Evolutionary conservation across 768 basidiomycete genomes (phyloP), one percentile per base, ranked within the genome.

Genomic region (Phlegmacium glaucopus): DNA sequence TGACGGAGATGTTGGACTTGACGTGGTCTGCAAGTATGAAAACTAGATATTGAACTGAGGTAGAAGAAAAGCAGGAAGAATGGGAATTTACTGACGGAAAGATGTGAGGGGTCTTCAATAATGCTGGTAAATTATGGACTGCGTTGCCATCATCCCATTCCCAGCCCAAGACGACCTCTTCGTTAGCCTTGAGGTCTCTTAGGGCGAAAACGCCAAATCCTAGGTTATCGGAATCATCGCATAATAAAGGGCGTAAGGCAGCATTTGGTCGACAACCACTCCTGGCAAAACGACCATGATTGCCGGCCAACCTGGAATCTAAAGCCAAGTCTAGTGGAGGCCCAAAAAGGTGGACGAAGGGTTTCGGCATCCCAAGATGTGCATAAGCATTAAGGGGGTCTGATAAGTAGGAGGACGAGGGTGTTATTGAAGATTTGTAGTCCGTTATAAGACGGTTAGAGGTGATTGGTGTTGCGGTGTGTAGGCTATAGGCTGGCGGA

Each of bases 121-220:
- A 65, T 7, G 82, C 81, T n/a, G 82, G 87, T 1, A 92, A 69
- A 50, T 74, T 70, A 64, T 95, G 94, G 0, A 94, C 79, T 1
- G 85, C 83, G 60, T 91, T 88, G 2, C 82, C 83, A 58, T 98
- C 94, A 56, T 97, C 94, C 94, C 94, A 98, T 62, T 96, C 93
- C 93, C 94, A 97, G 0, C 87, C 88, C 0, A 97, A 67, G 0
- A 94, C 82, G 15, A 97, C 79, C 67, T 97, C 94, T 53, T 94
- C 92, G 40, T 86, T 76, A 28, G 79, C 79, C 45, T 77, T 78
- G 53, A 97, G 74, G 51, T 90, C 87, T 9, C 81, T 67, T 13
- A 84, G 65, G 1, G 94, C 89, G 53, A 93, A 94, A 0, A 96
- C 71, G 0, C 83, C 92, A 60, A 96, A 94, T 0, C 75, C 69